Percentiles rank a stretch among this genome's conserved stretches.
These are phyloP conservation scores for Fusarium piperis DNA, from an alignment of 2,329 filamentous ascomycete genomes.

Conservation along the genomic window DNA sequence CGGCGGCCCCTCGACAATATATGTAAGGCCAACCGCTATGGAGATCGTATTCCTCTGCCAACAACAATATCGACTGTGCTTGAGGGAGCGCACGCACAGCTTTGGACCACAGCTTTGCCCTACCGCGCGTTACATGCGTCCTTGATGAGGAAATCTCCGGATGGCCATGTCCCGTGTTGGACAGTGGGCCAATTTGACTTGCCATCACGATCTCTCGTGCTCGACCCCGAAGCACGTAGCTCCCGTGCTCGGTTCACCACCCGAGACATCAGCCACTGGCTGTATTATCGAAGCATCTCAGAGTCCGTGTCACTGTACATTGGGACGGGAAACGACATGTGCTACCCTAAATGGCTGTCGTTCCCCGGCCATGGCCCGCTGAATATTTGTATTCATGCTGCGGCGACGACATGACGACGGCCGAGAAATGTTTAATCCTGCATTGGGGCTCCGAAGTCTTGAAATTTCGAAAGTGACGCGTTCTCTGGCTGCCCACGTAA, in stretches of 20 bases:
- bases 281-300: conserved; percentile 2
- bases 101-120: background rate
- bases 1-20: background rate
- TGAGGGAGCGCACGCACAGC: background rate
- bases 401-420: background rate
- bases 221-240: background rate
- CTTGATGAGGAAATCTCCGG: background rate
- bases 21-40: background rate
- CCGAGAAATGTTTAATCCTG: background rate
- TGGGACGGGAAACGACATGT: background rate
- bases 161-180: background rate
- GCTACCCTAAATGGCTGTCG: conserved; percentile 20
- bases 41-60: background rate
- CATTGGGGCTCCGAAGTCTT: background rate
- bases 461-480: background rate
- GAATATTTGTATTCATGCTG: background rate
- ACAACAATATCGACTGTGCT: background rate
- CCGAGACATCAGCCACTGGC: conserved; percentile 19
- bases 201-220: background rate
- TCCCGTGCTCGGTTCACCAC: conserved; percentile 15
- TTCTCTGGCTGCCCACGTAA: background rate
- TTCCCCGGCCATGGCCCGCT: background rate
- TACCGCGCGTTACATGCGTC: background rate
- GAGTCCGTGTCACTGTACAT: conserved; percentile 5
- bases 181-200: background rate